Conservation (phyloP, 371 early-diverging fungal genomes). For the Mycotypha africana region DNA sequence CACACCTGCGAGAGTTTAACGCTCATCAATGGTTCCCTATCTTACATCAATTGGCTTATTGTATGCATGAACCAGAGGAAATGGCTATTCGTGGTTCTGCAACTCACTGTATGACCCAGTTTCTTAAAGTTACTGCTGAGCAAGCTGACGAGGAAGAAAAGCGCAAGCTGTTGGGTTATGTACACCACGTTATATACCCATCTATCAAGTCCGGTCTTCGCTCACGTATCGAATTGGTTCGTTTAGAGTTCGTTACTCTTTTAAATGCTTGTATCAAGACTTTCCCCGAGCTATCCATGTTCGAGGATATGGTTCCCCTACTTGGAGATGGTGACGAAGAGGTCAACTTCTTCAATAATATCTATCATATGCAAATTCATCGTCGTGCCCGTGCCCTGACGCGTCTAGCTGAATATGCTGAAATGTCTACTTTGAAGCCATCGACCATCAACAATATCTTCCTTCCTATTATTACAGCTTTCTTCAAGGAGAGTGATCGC, state of each 20-base stretch:
- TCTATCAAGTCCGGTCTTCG: slow-evolving; percentile 72
- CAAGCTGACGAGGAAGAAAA: slow-evolving; percentile 35
- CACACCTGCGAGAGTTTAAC: slow-evolving; percentile 52
- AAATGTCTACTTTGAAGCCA: slow-evolving; percentile 38
- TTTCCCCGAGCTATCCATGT: slow-evolving; percentile 53
- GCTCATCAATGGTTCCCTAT: slow-evolving; percentile 86
- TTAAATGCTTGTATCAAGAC: slow-evolving; percentile 59
- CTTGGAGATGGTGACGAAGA: slow-evolving; percentile 71
- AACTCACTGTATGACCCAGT: slow-evolving; percentile 63
- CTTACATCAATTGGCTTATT: slow-evolving; percentile 79
- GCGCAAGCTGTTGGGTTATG: slow-evolving; percentile 37
- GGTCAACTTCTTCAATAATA: slow-evolving; percentile 83
- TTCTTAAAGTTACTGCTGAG: slow-evolving; percentile 45
- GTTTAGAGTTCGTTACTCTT: slow-evolving; percentile 65
- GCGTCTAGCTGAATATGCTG: slow-evolving; percentile 60
- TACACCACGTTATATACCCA: slow-evolving; percentile 66
- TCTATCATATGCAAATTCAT: slow-evolving; percentile 91
- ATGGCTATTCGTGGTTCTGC: slow-evolving; percentile 85
- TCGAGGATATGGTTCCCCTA: slow-evolving; percentile 63
- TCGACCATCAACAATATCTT: slow-evolving; percentile 70
- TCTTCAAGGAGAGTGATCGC: slow-evolving; percentile 75
- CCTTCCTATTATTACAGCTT: slow-evolving; percentile 79
- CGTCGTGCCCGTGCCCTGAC: slow-evolving; percentile 81
- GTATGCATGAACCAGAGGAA: slow-evolving; percentile 79
- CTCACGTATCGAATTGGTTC: slow-evolving; percentile 53